A percentile compares a stretch with the other conserved stretches of the same genome.
These are phyloP conservation scores for Starmerella lactis-condensi DNA, from an alignment of 805 yeast species.

Conservation along the genomic window DNA sequence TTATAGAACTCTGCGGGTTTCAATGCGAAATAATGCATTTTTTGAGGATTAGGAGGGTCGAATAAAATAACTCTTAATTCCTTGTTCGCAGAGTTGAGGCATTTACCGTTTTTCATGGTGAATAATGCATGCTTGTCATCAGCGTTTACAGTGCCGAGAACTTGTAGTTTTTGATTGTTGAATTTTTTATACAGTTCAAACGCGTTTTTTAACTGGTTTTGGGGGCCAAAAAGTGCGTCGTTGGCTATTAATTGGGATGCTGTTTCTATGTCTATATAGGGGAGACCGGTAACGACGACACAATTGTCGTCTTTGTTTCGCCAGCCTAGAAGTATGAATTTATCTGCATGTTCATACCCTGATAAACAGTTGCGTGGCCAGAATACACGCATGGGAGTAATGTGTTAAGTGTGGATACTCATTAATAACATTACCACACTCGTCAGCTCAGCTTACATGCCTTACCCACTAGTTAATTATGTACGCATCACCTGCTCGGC, in stretches of 20 bases:
- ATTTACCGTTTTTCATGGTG: no score
- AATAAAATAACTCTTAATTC: conserved; percentile 33
- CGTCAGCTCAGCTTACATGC: no score
- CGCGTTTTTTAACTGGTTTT: conserved; percentile 4
- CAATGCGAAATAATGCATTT: conserved; percentile 59
- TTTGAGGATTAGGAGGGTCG: conserved; percentile 49
- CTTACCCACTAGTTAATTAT: no score
- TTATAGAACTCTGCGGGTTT: conserved; percentile 57
- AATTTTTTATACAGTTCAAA: conserved; percentile 10
- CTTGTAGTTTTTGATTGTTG: conserved; percentile 9
- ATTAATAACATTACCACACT: no score
- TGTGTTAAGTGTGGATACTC: no score
- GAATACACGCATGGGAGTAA: conserved; percentile 13
- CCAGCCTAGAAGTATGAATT: conserved; percentile 15
- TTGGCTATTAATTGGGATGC: conserved; percentile 10
- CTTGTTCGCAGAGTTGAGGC: no score
- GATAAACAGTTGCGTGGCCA: conserved; percentile 12
- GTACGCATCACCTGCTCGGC: no score
- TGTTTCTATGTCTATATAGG: conserved; percentile 8
- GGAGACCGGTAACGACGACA: conserved; percentile 14
- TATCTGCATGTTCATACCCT: background rate
- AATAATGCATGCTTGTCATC: no score
- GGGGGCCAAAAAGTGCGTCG: conserved; percentile 10
- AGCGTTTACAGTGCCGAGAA: conserved; percentile 13
- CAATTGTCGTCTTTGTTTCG: conserved; percentile 8